A percentile compares a stretch with the other conserved stretches of the same genome.
Evolutionary conservation across 2,329 filamentous ascomycete genomes (phyloP).

Genomic region (Ophiostoma australiae): DNA sequence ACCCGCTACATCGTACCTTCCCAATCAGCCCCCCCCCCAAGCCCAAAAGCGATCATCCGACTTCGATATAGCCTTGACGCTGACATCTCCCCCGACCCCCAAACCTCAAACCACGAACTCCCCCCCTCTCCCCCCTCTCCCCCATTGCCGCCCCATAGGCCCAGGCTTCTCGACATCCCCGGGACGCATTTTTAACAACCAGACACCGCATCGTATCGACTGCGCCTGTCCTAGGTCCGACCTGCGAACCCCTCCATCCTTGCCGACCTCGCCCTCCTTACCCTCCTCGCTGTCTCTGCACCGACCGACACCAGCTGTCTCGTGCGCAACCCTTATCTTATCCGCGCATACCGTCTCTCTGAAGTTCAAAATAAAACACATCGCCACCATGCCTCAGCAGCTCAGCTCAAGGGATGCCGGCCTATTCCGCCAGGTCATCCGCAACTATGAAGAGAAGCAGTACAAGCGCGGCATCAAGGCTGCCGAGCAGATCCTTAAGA

Average conservation of each 20-base stretch:
- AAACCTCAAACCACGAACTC: background rate
- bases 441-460: slow-evolving; percentile 96
- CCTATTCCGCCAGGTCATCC: slow-evolving; percentile 91
- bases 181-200: background rate
- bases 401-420: slow-evolving; percentile 83
- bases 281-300: background rate
- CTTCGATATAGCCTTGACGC: background rate
- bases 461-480: slow-evolving; percentile 93
- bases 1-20: background rate
- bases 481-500: slow-evolving; percentile 92
- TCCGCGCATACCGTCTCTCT: background rate
- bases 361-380: slow-evolving; percentile 24
- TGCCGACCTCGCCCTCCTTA: background rate
- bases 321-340: slow-evolving; percentile 13
- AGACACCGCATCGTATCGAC: background rate
- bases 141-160: background rate
- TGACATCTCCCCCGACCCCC: background rate
- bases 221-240: slow-evolving; percentile 3
- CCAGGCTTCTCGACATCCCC: background rate
- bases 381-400: slow-evolving; percentile 61
- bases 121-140: background rate
- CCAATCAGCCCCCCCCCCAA: slow-evolving; percentile 9
- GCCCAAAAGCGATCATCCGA: slow-evolving; percentile 16
- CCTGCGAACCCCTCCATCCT: background rate
- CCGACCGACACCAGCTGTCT: slow-evolving; percentile 14